These are phyloP conservation scores for Tuber umbilicatum DNA, from an alignment of 495 filamentous ascomycete genomes.

Conservation along the genomic window DNA sequence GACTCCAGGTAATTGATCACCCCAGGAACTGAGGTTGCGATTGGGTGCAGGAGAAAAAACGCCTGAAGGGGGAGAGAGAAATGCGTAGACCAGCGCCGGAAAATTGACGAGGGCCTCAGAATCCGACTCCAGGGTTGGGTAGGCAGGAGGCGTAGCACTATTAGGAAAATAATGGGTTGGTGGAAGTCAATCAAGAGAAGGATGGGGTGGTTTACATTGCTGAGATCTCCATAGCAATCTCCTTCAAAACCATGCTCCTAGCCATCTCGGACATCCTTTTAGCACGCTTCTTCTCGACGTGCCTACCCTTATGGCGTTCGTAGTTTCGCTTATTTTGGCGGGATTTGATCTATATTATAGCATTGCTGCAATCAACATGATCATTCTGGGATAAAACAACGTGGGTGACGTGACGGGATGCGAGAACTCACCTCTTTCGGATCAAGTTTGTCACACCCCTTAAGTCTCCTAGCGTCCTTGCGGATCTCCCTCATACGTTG, in stretches of 20 bases:
- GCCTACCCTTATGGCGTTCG: conserved; percentile 30
- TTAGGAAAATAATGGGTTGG: neutral
- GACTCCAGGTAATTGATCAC: conserved; percentile 17
- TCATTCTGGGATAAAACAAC: neutral
- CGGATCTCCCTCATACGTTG: conserved; percentile 29
- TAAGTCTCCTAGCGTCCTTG: conserved; percentile 22
- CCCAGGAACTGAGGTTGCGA: conserved; percentile 17
- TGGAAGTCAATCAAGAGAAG: neutral
- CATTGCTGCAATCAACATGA: neutral
- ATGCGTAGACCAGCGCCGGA: conserved; percentile 22
- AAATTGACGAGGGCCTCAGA: conserved; percentile 21
- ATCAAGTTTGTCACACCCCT: conserved; percentile 34
- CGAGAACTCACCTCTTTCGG: conserved; percentile 22
- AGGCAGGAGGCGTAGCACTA: conserved; percentile 3
- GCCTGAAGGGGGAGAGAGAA: conserved; percentile 20
- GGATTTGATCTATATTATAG: conserved; percentile 18
- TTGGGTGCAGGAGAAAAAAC: conserved; percentile 1
- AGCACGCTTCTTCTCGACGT: conserved; percentile 31
- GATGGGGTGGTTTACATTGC: conserved; percentile 17
- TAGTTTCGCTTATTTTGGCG: conserved; percentile 33
- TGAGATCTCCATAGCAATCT: conserved; percentile 30
- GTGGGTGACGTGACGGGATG: neutral
- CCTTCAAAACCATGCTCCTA: conserved; percentile 33
- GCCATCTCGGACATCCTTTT: conserved; percentile 35
- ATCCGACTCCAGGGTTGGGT: neutral